Base-by-base conservation (phyloP, 805 yeast species). In the Hanseniaspora vineae region DNA sequence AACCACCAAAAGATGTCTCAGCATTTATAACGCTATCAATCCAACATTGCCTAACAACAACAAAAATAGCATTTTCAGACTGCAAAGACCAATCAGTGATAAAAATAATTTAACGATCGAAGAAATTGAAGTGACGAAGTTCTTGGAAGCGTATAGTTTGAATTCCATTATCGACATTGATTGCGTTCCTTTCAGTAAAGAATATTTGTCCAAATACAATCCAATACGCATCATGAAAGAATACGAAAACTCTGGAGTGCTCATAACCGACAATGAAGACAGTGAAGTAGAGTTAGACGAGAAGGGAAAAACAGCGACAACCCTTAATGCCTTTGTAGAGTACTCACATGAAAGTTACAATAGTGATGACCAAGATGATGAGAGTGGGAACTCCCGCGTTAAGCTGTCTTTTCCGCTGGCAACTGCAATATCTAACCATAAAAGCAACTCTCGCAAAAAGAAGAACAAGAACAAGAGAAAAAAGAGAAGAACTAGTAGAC, bases 121-220 rank as follows among this genome's bases (percentile, higher is more conserved):
- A 47, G 62, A 60, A 48, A 58, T 60, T 5, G 60, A 61, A 44
- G 56, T 60, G 1, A 50, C 53, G 6, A 55, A 51, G 18, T 54
- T 45, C 45, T 35, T 51, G 4, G 43, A 50, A 13, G 40, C 17
- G n/a, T 40, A 29, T 32, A 45, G 39, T 39, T 46, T 40, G 18
- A 44, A 42, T 42, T 29, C 47, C 23, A 31, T 18, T 10, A 18
- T 42, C 2, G 48, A 40, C 18, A 10, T 4, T 6, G 43, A 40
- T 10, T 13, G 13, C 6, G 31, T 23, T 5, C 15, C 29, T 19
- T 19, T 20, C 18, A 31, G 19, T 40, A 13, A 40, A 20, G n/a
- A 18, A 12, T 13, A 19, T 12, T 40, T 40, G 18, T 12, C 19
- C 5, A 13, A 40, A 17, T 40, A 13, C 31, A 40, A 40, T 15